Evolutionary conservation across 345 rosid species (phyloP).

Genomic region (Lepidium didymum): DNA sequence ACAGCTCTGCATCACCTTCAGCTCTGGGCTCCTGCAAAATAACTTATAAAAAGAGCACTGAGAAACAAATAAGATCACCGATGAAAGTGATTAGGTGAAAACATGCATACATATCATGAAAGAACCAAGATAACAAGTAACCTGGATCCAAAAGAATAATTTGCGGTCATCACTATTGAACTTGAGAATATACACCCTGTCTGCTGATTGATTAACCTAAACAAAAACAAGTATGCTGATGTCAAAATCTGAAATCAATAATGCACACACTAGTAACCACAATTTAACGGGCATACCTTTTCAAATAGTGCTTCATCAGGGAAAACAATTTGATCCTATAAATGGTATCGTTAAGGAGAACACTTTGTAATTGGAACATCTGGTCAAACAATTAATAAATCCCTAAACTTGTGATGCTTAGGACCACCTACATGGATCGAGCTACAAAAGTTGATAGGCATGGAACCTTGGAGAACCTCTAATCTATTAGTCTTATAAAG

Average conservation of each 20-base stretch:
- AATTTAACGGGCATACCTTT: conserved; percentile 45
- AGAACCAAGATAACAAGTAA: conserved; percentile 11
- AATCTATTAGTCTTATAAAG: not conserved
- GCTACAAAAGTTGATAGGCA: not conserved
- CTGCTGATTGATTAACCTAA: conserved; percentile 84
- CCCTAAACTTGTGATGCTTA: not conserved
- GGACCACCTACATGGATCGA: not conserved
- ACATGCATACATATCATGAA: not conserved
- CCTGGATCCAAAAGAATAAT: conserved; percentile 98
- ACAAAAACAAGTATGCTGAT: not conserved
- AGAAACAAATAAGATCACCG: conserved; percentile 8
- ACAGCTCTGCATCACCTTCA: conserved; percentile 61
- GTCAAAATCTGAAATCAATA: not conserved
- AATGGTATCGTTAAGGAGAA: conserved; percentile 48
- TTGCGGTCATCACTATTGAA: conserved; percentile 82
- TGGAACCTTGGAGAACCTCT: not conserved
- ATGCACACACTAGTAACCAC: not conserved
- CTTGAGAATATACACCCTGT: conserved; percentile 84
- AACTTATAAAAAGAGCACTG: not conserved
- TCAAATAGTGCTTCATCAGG: conserved; percentile 94
- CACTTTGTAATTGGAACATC: not conserved
- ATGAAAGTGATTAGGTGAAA: conserved; percentile 1
- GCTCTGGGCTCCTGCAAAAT: conserved; percentile 64
- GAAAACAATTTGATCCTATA: conserved; percentile 85
- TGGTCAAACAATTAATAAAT: not conserved